These are phyloP conservation scores for Tylopilus sp. DNA, from an alignment of 1,284 basidiomycete species.

Conservation along the genomic window DNA sequence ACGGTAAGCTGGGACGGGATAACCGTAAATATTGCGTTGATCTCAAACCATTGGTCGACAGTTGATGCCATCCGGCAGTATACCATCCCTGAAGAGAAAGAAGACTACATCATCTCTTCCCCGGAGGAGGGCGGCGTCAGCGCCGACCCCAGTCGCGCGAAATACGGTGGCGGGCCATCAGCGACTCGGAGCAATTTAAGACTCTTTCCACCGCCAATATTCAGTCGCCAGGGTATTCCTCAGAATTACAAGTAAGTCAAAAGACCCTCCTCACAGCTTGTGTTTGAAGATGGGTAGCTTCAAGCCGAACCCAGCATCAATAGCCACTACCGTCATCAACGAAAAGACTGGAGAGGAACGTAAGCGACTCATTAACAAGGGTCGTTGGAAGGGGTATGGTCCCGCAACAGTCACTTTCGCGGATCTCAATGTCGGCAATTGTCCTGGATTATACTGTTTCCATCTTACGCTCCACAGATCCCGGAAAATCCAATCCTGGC, in stretches of 20 bases:
- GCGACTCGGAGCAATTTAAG: constrained; percentile 54
- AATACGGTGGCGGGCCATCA: constrained; percentile 9
- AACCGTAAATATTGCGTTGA: constrained; percentile 9
- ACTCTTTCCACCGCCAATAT: constrained; percentile 79
- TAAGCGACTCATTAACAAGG: constrained; percentile 74
- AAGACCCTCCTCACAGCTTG: not conserved
- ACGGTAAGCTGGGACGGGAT: constrained; percentile 50
- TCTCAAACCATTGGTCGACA: constrained; percentile 29
- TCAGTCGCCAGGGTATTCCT: constrained; percentile 73
- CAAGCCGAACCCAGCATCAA: constrained; percentile 71
- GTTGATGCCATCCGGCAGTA: constrained; percentile 73
- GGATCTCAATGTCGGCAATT: constrained; percentile 50
- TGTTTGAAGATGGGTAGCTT: constrained; percentile 47
- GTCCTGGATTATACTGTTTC: not conserved
- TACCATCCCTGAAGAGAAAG: constrained; percentile 60
- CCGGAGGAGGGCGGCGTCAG: constrained; percentile 28
- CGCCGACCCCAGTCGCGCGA: constrained; percentile 34
- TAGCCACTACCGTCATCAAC: constrained; percentile 59
- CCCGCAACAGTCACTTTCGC: constrained; percentile 65
- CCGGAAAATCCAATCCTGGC: constrained; percentile 61
- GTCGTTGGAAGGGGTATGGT: constrained; percentile 76
- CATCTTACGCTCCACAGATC: constrained; percentile 40
- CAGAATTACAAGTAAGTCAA: constrained; percentile 67
- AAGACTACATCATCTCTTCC: constrained; percentile 49
- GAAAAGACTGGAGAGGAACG: constrained; percentile 77